These are phyloP conservation scores for Leishmania mexicana DNA, from an alignment of 208 protist species.

Conservation along the genomic window DNA sequence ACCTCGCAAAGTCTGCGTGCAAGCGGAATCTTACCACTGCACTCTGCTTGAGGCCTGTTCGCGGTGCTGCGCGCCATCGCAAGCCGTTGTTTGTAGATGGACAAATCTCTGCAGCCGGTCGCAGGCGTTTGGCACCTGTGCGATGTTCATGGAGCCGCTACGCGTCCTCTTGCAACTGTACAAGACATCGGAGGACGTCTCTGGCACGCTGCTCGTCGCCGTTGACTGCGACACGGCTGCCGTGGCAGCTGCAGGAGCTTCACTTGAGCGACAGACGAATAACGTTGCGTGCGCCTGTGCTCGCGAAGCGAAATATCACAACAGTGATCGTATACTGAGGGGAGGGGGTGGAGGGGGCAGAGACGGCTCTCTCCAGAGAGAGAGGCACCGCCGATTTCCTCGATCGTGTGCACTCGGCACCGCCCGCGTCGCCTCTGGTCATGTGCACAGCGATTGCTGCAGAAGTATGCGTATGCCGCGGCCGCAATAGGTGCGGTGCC, in stretches of 20 bases:
- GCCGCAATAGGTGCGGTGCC: neutral
- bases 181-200: constrained; percentile 5
- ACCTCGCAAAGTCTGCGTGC: constrained; percentile 20
- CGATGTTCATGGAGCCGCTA: constrained; percentile 13
- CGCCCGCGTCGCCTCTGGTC: neutral
- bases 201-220: constrained; percentile 21
- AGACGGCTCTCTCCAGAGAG: neutral
- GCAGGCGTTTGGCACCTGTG: constrained; percentile 16
- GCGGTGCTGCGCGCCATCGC: constrained; percentile 46
- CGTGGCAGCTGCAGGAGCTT: constrained; percentile 17
- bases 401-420: neutral
- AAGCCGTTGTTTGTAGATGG: constrained; percentile 34
- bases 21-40: constrained; percentile 36
- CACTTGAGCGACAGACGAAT: constrained; percentile 19
- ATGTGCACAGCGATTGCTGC: neutral
- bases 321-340: neutral
- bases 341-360: too few relatives aligned
- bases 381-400: neutral
- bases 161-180: constrained; percentile 19
- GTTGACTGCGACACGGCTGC: constrained; percentile 24
- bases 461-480: neutral
- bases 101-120: constrained; percentile 31
- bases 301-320: too few relatives aligned
- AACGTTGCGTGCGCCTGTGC: constrained; percentile 1
- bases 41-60: constrained; percentile 42